Percentiles rank a stretch among this genome's conserved stretches.
phyloP scores from a whole-genome alignment of 2,329 filamentous ascomycete species.

The Botryotinia globosa region DNA sequence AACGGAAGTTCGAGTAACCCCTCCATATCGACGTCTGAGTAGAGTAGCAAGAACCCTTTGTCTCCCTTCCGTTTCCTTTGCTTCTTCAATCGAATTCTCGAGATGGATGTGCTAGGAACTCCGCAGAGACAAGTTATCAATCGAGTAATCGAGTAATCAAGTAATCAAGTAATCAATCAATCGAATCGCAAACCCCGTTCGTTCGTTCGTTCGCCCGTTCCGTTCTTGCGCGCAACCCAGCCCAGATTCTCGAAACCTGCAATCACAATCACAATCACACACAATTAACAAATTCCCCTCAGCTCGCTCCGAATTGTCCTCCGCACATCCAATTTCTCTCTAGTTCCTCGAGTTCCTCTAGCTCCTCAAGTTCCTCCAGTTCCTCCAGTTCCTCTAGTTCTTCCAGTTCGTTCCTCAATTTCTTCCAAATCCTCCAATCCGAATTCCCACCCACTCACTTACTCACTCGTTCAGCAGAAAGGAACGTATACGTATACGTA shows the following conservation, averaged over 20 bases:
- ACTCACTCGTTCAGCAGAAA: background rate
- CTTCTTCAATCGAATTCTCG: background rate
- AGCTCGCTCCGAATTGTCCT: background rate
- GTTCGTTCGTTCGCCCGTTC: background rate
- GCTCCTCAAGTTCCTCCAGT: too few relatives aligned
- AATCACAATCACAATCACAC: background rate
- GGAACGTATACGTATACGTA: too few relatives aligned
- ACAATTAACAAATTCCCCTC: background rate
- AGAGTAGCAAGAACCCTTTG: background rate
- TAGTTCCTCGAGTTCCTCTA: too few relatives aligned
- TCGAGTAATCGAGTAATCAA: too few relatives aligned
- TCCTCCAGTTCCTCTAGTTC: too few relatives aligned
- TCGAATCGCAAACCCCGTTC: background rate
- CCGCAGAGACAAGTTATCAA: background rate
- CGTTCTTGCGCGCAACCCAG: background rate
- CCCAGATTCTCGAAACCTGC: background rate
- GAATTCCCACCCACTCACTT: too few relatives aligned
- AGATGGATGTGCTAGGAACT: background rate
- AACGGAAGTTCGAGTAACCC: slow-evolving; percentile 4
- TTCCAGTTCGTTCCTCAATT: too few relatives aligned
- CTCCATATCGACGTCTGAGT: background rate
- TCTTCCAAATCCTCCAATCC: background rate
- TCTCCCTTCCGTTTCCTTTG: background rate
- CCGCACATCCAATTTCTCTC: background rate
- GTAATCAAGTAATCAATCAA: background rate